Conservation (phyloP, 805 yeast genomes). For the Schizosaccharomyces osmophilus region DNA sequence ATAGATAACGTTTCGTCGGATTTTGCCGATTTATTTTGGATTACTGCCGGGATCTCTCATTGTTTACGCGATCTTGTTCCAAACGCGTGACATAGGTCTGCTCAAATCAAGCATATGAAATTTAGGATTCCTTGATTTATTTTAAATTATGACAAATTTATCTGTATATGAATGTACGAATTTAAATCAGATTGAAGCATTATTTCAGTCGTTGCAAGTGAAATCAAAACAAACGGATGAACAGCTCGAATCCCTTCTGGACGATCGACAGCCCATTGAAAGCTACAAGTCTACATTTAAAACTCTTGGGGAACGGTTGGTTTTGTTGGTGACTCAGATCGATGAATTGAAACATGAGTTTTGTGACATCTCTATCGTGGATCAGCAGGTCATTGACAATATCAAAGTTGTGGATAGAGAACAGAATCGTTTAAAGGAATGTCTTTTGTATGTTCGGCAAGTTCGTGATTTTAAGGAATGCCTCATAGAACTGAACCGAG, state of each 20-base stretch:
- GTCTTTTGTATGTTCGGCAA: conserved; percentile 38
- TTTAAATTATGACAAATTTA: background rate
- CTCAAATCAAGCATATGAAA: background rate
- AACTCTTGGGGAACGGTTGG: background rate
- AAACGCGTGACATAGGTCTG: background rate
- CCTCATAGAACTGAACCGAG: conserved; percentile 38
- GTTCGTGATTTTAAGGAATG: conserved; percentile 43
- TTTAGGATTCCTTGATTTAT: background rate
- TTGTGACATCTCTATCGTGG: conserved; percentile 36
- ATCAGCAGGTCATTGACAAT: conserved; percentile 40
- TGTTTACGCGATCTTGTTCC: no score
- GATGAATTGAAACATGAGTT: conserved; percentile 10
- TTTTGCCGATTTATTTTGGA: no score
- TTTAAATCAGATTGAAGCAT: background rate
- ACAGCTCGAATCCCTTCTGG: background rate
- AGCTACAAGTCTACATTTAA: background rate
- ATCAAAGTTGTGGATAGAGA: conserved; percentile 51
- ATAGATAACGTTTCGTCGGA: no score
- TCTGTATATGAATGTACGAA: background rate
- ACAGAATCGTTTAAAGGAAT: conserved; percentile 33
- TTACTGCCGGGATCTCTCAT: no score
- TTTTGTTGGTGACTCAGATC: background rate
- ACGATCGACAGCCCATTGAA: background rate
- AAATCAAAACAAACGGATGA: background rate
- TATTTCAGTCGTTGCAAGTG: background rate